A percentile compares a stretch with the other conserved stretches of the same genome.
phyloP scores from a whole-genome alignment of 306 rosid genomes.

The Cicer arietinum region DNA sequence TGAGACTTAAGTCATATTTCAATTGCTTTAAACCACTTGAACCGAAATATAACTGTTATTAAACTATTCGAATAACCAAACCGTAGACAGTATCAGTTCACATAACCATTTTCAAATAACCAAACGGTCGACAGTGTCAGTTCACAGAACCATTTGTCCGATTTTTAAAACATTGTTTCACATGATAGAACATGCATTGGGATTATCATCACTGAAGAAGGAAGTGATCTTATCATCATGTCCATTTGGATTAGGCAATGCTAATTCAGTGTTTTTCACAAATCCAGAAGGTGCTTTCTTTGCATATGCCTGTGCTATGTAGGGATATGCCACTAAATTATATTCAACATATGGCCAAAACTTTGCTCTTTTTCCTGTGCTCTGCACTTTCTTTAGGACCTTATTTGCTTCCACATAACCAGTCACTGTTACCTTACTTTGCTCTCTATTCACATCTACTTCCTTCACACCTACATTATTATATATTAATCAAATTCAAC shows the following conservation, averaged over 20 bases:
- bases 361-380: conserved; percentile 91
- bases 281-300: conserved; percentile 89
- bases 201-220: conserved; percentile 91
- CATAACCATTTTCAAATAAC: too few relatives aligned
- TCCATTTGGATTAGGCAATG: conserved; percentile 60
- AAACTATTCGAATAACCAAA: too few relatives aligned
- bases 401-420: conserved; percentile 86
- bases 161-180: conserved; percentile 5
- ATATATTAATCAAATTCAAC: neutral
- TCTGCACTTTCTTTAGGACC: conserved; percentile 75
- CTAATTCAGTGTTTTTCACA: conserved; percentile 68
- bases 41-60: too few relatives aligned
- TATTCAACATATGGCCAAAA: conserved; percentile 93
- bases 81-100: too few relatives aligned
- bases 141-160: too few relatives aligned
- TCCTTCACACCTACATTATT: conserved; percentile 62
- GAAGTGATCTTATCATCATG: conserved; percentile 62
- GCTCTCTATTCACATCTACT: conserved; percentile 77
- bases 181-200: conserved; percentile 86
- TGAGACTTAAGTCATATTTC: too few relatives aligned
- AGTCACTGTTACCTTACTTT: conserved; percentile 70
- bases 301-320: conserved; percentile 82
- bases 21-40: too few relatives aligned
- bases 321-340: conserved; percentile 88
- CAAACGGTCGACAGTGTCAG: too few relatives aligned